Evolutionary conservation across 2,329 filamentous ascomycete species (phyloP).

Genomic region (Epichloe sp.): DNA sequence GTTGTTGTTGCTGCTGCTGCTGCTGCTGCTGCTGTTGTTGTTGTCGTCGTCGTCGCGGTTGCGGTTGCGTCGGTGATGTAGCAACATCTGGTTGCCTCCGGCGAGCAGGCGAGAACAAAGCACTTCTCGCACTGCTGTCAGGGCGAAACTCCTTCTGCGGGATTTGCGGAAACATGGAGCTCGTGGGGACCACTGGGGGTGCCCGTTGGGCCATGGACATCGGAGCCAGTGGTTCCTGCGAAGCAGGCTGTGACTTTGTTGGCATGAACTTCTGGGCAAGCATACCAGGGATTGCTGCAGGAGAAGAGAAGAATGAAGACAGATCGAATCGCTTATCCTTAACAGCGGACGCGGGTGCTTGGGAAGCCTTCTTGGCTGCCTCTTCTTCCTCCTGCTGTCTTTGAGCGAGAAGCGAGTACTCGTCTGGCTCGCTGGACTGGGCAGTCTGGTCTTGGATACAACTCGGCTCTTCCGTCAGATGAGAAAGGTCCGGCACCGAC

Average conservation of each 20-base stretch:
- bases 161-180: slow-evolving; percentile 27
- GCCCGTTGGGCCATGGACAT: slow-evolving; percentile 9
- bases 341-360: slow-evolving; percentile 10
- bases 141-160: slow-evolving; percentile 20
- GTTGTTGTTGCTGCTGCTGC: neutral
- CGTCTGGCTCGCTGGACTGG: slow-evolving; percentile 20
- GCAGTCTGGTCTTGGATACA: slow-evolving; percentile 4
- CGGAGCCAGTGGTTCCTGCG: neutral
- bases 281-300: slow-evolving; percentile 26
- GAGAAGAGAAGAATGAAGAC: slow-evolving; percentile 45
- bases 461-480: slow-evolving; percentile 4
- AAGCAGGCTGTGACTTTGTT: slow-evolving; percentile 9
- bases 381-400: slow-evolving; percentile 9
- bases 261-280: slow-evolving; percentile 20
- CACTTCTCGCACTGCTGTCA: slow-evolving; percentile 17
- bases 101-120: slow-evolving; percentile 24
- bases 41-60: neutral
- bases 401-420: slow-evolving; percentile 32
- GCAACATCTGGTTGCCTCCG: neutral
- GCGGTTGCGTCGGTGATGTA: neutral
- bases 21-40: neutral
- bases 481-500: slow-evolving; percentile 7
- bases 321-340: slow-evolving; percentile 31
- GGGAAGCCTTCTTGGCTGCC: slow-evolving; percentile 6
- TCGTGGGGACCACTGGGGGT: slow-evolving; percentile 18